phyloP scores from a whole-genome alignment of 345 rosid species.

The Murraya koenigii region DNA sequence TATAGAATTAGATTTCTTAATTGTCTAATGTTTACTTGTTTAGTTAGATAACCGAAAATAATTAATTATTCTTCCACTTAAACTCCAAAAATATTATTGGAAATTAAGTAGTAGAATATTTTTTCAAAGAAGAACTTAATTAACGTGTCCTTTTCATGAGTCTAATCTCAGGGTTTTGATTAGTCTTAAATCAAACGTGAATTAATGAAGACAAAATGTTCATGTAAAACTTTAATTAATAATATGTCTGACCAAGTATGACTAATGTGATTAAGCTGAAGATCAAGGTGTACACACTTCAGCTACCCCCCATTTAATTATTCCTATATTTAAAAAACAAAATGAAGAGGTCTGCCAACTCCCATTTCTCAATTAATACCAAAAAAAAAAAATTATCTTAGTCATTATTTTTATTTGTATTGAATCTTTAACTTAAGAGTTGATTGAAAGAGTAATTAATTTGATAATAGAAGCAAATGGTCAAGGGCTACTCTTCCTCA shows the following conservation, averaged over 20 bases:
- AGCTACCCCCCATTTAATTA: not conserved
- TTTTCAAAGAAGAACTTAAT: not conserved
- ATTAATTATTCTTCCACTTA: not conserved
- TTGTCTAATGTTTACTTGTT: not conserved
- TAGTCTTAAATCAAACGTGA: not conserved
- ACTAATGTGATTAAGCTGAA: not conserved
- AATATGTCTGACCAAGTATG: not conserved
- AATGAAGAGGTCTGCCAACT: not conserved
- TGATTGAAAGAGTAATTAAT: too few species aligned
- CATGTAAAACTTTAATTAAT: not conserved
- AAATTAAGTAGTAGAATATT: not conserved
- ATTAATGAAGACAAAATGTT: too few species aligned
- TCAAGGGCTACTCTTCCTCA: too few species aligned
- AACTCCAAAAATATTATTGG: not conserved
- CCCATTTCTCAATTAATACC: not conserved
- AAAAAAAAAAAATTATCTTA: not conserved
- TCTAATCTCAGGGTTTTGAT: not conserved
- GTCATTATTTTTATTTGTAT: not conserved
- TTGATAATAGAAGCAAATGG: too few species aligned
- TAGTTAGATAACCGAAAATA: not conserved
- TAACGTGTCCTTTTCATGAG: not conserved
- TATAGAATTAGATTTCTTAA: too few species aligned
- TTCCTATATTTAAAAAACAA: not conserved
- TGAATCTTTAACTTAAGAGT: too few species aligned
- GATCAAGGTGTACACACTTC: not conserved